Percentiles rank a stretch among this genome's conserved stretches.
Evolutionary conservation across 495 filamentous ascomycete species (phyloP).

Genomic region (Oleoguttula mirabilis): DNA sequence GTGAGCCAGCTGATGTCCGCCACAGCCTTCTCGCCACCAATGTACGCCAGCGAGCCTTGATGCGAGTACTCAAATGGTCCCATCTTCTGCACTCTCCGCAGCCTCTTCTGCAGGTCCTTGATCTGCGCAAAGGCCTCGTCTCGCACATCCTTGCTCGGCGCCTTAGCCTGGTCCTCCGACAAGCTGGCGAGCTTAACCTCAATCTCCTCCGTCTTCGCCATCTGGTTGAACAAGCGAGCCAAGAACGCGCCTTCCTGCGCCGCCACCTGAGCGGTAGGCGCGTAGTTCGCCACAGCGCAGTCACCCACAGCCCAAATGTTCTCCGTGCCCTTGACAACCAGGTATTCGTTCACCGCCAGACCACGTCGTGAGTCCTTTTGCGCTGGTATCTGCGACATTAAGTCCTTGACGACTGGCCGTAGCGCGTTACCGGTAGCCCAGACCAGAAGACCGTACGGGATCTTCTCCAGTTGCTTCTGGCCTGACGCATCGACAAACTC

Average conservation of each 20-base stretch:
- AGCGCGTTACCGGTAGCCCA: conserved; percentile 98
- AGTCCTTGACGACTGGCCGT: conserved; percentile 73
- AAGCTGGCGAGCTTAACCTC: conserved; percentile 56
- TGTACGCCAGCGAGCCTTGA: conserved; percentile 93
- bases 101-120: conserved; percentile 68
- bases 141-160: conserved; percentile 45
- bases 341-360: conserved; percentile 93
- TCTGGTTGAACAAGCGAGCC: conserved; percentile 91
- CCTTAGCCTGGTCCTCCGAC: conserved; percentile 50
- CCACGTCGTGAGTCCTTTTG: conserved; percentile 92
- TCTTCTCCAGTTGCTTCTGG: conserved; percentile 61
- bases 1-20: conserved; percentile 96
- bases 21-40: conserved; percentile 93
- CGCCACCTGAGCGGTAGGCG: conserved; percentile 93
- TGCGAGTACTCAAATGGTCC: conserved; percentile 97
- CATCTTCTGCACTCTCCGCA: conserved; percentile 80
- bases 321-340: conserved; percentile 91
- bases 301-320: conserved; percentile 90
- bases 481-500: conserved; percentile 79
- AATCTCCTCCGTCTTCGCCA: conserved; percentile 78
- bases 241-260: conserved; percentile 93
- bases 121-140: conserved; percentile 55
- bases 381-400: conserved; percentile 83
- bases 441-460: conserved; percentile 92
- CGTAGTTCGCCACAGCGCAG: conserved; percentile 92